Evolutionary conservation across 139 green algal genomes (phyloP).

Genomic region (Chlorella sp.): DNA sequence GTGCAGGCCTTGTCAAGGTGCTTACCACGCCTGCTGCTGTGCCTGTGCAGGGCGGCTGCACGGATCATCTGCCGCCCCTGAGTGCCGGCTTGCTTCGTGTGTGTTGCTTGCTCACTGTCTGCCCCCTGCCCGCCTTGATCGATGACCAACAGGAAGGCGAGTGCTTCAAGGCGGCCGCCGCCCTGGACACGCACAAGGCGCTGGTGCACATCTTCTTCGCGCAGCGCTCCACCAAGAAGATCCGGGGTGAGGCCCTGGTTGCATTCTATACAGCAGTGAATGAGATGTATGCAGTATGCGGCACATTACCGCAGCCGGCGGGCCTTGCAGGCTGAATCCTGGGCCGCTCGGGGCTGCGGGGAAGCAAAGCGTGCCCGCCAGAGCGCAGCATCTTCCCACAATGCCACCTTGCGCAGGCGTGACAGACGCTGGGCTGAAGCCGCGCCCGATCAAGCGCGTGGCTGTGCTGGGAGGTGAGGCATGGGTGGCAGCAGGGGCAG

Average conservation of each 20-base stretch:
- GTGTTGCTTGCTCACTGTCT: background rate
- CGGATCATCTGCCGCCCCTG: too few relatives aligned
- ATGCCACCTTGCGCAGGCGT: conserved; percentile 63
- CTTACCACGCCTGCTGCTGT: background rate
- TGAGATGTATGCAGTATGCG: too few relatives aligned
- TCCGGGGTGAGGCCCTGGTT: conserved; percentile 50
- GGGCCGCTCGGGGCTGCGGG: too few relatives aligned
- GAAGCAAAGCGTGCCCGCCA: too few relatives aligned
- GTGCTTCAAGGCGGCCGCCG: conserved; percentile 78
- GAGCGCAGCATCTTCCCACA: background rate
- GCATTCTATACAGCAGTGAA: too few relatives aligned
- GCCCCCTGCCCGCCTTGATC: background rate
- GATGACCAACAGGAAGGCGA: conserved; percentile 67
- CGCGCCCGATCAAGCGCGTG: conserved; percentile 79
- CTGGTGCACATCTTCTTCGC: conserved; percentile 99
- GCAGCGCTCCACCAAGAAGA: conserved; percentile 92
- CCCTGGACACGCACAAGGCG: conserved; percentile 89
- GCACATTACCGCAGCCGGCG: too few relatives aligned
- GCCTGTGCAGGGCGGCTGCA: too few relatives aligned
- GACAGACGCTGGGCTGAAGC: conserved; percentile 88
- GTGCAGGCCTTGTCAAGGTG: conserved; percentile 82
- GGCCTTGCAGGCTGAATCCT: too few relatives aligned
- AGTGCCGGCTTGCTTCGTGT: background rate
- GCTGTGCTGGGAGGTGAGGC: conserved; percentile 85
- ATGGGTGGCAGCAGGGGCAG: conserved; percentile 82